Percentiles rank a stretch among this genome's conserved stretches.
These are phyloP conservation scores for Acanthamoeba castellanii DNA, from an alignment of 208 protist genomes.

Conservation along the genomic window DNA sequence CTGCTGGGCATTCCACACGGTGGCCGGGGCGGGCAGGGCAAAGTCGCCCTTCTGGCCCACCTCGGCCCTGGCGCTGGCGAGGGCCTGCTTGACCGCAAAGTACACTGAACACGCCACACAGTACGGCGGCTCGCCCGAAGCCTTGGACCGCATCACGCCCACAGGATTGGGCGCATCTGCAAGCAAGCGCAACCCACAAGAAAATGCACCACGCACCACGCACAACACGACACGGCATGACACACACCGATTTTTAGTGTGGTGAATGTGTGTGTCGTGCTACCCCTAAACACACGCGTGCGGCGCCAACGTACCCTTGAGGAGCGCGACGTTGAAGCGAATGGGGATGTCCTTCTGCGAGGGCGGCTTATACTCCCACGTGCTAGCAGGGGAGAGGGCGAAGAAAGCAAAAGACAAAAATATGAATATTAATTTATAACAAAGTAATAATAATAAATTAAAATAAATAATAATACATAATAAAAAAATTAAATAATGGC, in stretches of 20 bases:
- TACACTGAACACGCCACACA: slow-evolving; percentile 87
- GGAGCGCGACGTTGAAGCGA: slow-evolving; percentile 90
- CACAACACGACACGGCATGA: no score
- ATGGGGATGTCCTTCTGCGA: slow-evolving; percentile 90
- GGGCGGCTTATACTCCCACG: slow-evolving; percentile 83
- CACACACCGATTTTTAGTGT: no score
- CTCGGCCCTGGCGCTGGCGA: slow-evolving; percentile 74
- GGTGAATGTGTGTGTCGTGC: background rate
- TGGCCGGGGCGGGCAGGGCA: background rate
- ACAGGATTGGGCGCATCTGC: slow-evolving; percentile 78
- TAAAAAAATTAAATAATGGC: no score
- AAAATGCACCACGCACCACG: no score
- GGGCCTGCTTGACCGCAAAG: slow-evolving; percentile 89
- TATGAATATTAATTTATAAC: no score
- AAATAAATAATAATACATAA: background rate
- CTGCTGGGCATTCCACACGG: background rate
- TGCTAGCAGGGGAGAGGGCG: no score
- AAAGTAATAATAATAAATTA: background rate
- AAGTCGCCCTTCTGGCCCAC: background rate
- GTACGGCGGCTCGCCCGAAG: slow-evolving; percentile 92
- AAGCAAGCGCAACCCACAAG: no score
- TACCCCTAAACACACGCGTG: background rate
- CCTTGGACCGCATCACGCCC: slow-evolving; percentile 81
- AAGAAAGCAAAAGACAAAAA: no score
- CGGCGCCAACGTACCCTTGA: slow-evolving; percentile 73